Conservation (phyloP, 257 asterid genomes). For the Haberlea rhodopensis region DNA sequence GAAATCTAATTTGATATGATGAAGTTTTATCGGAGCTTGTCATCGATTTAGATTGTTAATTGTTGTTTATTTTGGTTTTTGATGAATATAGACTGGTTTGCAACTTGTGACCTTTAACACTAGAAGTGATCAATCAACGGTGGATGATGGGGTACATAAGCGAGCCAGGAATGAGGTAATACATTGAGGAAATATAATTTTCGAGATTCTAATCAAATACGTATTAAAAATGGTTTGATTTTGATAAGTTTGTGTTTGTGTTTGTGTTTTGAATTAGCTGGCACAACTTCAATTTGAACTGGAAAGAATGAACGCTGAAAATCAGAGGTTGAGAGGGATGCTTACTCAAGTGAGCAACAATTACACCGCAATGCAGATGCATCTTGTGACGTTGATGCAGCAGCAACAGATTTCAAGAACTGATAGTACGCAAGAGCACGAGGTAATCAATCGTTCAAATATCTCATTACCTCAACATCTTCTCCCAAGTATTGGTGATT, state of each 20-base stretch:
- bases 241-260: not conserved
- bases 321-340: constrained; percentile 71
- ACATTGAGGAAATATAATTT: not conserved
- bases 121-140: constrained; percentile 80
- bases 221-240: not conserved
- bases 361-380: constrained; percentile 60
- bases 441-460: constrained; percentile 26
- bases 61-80: not conserved
- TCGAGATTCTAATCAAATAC: not conserved
- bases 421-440: constrained; percentile 28
- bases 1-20: not conserved
- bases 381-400: constrained; percentile 48
- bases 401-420: constrained; percentile 30
- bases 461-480: not conserved
- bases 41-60: not conserved
- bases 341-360: constrained; percentile 60
- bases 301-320: constrained; percentile 62
- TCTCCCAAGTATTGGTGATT: not conserved
- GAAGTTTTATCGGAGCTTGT: not conserved
- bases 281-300: constrained; percentile 62
- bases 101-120: constrained; percentile 76
- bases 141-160: constrained; percentile 65
- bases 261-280: constrained; percentile 28
- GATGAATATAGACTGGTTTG: constrained; percentile 67
- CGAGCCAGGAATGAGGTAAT: constrained; percentile 63